Conservation (phyloP, 768 basidiomycete species). For the Tricholoma sp. region DNA sequence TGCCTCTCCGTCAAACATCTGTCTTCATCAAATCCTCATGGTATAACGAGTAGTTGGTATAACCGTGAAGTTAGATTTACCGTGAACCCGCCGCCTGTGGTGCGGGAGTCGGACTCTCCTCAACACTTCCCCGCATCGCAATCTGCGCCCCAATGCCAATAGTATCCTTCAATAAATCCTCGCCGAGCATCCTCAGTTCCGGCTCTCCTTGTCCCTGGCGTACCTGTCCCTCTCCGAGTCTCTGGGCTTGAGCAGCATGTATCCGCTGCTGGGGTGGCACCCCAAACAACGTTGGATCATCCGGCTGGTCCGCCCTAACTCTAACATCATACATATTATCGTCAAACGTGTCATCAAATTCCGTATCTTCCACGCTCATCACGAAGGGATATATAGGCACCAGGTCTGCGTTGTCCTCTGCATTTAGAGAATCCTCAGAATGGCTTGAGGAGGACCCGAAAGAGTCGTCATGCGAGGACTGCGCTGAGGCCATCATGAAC, state of each 20-base stretch:
- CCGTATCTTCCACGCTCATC: constrained; percentile 33
- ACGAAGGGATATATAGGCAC: constrained; percentile 62
- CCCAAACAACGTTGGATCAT: constrained; percentile 72
- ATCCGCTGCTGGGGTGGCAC: constrained; percentile 49
- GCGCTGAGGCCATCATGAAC: constrained; percentile 56
- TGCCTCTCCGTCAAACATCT: background rate
- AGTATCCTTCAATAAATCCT: constrained; percentile 58
- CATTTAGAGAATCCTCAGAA: constrained; percentile 52
- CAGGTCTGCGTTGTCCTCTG: constrained; percentile 30
- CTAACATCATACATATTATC: constrained; percentile 48
- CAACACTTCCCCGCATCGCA: constrained; percentile 41
- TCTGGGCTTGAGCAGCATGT: constrained; percentile 16
- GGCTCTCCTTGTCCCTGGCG: constrained; percentile 17
- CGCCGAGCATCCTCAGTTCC: constrained; percentile 54
- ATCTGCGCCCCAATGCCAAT: constrained; percentile 53
- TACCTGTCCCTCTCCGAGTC: constrained; percentile 1
- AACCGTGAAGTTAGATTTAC: background rate
- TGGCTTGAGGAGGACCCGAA: constrained; percentile 50
- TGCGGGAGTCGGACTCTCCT: constrained; percentile 65
- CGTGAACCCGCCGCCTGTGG: constrained; percentile 3
- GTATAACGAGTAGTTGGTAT: background rate
- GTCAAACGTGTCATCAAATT: constrained; percentile 48
- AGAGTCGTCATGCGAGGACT: constrained; percentile 37
- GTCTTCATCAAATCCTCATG: background rate
- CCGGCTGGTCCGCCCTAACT: constrained; percentile 29